Base-by-base conservation (phyloP, 1,284 basidiomycete genomes). In the Marasmius sp. region DNA sequence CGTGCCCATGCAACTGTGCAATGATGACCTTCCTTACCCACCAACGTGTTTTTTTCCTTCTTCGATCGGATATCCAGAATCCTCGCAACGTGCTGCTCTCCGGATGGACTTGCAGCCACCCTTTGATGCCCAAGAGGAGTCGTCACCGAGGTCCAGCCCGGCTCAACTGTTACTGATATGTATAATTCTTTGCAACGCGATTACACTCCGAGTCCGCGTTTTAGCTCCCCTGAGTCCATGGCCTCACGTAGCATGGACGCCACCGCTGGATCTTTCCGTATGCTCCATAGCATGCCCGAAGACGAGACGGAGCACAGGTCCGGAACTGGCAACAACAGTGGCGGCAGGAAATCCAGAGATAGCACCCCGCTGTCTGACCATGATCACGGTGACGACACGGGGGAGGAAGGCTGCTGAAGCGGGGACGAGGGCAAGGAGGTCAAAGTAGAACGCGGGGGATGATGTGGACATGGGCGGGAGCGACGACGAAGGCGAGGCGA, bases 381-480 rank as follows among this genome's bases (percentile, higher is more conserved):
- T 14, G 56, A 57, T 5, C 37, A 20, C 33, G 49, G n/a, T 38
- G 22, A 11, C 20, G 36, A 48, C 33, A 38, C n/a, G 49, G n/a
- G 49, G 58, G 49, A 54, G 48, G 34, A 51, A 27, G 49, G 12
- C 51, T 10, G 33, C 22, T 18, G 34, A 16, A 27, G 16, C 20
- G 45, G 41, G 14, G 36, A 34, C 20, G 41, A 18, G 20, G 43
- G 39, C 39, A 14, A 48, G 43, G 50, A 18, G 49, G 33, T n/a
- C 18, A 51, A 51, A 37, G 12, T 6, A 9, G 36, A 59, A 51
- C 3, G 22, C 9, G 6, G 41, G 7, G 55, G 57, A 49, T 14
- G 27, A 67, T 66, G 33, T 47, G 66, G 60, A 66, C 63, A 65
- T 68, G 49, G 69, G 62, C 39, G 66, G 68, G 43, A 67, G 66